Base-by-base conservation (phyloP, 2,329 filamentous ascomycete genomes). In the Calonectria pteridis region DNA sequence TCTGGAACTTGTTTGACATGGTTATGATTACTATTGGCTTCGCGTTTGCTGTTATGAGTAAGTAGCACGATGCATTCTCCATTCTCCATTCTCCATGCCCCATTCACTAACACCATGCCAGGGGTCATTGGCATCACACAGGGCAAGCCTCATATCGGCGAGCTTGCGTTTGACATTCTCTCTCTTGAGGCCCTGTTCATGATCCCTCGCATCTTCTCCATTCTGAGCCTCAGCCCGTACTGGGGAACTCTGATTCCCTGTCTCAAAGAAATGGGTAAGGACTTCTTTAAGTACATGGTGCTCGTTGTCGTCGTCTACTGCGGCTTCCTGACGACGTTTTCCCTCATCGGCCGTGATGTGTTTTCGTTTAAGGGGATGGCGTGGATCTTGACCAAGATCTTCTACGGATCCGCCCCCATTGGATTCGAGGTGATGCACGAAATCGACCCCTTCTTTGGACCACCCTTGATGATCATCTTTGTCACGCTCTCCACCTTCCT, bases 201-300 rank as follows among this genome's bases (percentile, higher is more conserved):
- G 84, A 94, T 98, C 26, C 96, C 96, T 20, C 93, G 94, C 73
- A 94, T 98, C 77, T 98, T 94, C 85, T 97, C 95, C 18, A 90
- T 98, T 67, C 89, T 98, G 75, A 96, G 94, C 82, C 84, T 98
- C 76, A 95, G 95, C 79, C 94, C 95, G 1, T 98, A 97, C 82
- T 98, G 97, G 89, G 96, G 95, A 51, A 97, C 94, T 0, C 84
- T 97, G 63, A 96, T 98, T 73, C 96, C 95, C 0, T 97, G 96
- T 76, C 88, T 98, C 65, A 97, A 97, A 82, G 95, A 96, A 83
- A 98, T 98, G 96, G 94, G 94, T 49, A 96, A 96, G 84, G 95
- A 98, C 82, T 98, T 98, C 82, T 84, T 96, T 83, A 96, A 96
- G 81, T 98, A 97, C 82, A 90, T 92, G 84, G 93, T 94, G 1